These are phyloP conservation scores for Chalciporus sphaerocephalus DNA, from an alignment of 768 basidiomycete genomes.

Conservation along the genomic window DNA sequence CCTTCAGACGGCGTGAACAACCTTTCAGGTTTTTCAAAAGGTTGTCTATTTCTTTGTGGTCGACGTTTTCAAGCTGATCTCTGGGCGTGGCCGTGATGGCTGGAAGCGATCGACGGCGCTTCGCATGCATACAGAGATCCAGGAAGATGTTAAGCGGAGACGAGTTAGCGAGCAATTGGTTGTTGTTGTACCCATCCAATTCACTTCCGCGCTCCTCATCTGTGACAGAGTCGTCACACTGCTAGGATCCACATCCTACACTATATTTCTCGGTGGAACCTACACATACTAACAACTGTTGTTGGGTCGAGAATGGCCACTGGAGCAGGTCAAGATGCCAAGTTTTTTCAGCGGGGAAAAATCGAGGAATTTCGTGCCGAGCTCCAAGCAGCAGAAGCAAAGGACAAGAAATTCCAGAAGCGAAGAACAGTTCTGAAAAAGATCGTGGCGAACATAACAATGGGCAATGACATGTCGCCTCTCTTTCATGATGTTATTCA, in stretches of 20 bases:
- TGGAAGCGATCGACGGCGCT: slow-evolving; percentile 6
- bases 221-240: no score
- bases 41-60: slow-evolving; percentile 45
- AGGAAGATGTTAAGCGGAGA: not conserved
- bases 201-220: no score
- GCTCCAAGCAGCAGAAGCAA: slow-evolving; percentile 84
- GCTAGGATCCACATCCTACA: not conserved
- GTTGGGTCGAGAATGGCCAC: slow-evolving; percentile 33
- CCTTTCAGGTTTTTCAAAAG: slow-evolving; percentile 58
- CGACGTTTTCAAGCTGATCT: slow-evolving; percentile 14
- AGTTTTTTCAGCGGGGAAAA: slow-evolving; percentile 89
- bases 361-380: slow-evolving; percentile 94
- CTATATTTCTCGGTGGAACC: slow-evolving; percentile 2
- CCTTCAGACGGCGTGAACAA: slow-evolving; percentile 49
- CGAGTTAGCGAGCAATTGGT: not conserved
- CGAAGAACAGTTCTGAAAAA: slow-evolving; percentile 95
- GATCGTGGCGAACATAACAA: slow-evolving; percentile 98
- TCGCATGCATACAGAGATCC: slow-evolving; percentile 5
- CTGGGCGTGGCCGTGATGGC: slow-evolving; percentile 16
- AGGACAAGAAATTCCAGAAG: slow-evolving; percentile 95
- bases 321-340: slow-evolving; percentile 79
- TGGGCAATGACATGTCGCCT: slow-evolving; percentile 98
- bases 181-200: no score
- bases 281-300: not conserved
- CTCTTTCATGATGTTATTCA: slow-evolving; percentile 94